Evolutionary conservation across 305 asterid species (phyloP), one percentile per base, ranked within the genome.

Genomic region (Fraxinus latifolia): DNA sequence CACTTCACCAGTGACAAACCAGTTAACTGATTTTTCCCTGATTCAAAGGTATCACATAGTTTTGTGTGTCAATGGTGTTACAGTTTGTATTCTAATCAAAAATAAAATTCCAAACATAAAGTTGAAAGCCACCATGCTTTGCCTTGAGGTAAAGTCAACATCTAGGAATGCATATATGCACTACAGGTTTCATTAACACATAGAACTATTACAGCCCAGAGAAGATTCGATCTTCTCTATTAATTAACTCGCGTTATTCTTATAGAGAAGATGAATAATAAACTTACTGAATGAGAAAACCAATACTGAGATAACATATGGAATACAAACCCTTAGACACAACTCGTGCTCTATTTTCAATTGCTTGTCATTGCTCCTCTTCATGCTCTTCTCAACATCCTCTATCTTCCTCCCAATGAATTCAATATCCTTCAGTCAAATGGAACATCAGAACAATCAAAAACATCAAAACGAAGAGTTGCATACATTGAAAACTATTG

Each of bases 321-420:
- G 50, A 31, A 32, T 58, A 86, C 91, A 78, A 65, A 95, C 99
- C 97, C 91, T 91, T 67, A 84, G 83, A 86, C 95, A 93, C 83
- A 95, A 83, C 77, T 96, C 99, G 33, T 88, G 97, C 90, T 96
- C 99, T 36, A 96, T 84, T 86, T 96, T 96, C 82, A 96, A 92
- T 88, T 90, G 97, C 88, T 96, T 96, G 90, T 96, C 99, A 81
- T 96, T 96, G 92, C 99, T 96, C 90, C 99, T 91, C 91, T 96
- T 96, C 99, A 94, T 93, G 94, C 98, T 96, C 93, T 96, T 96
- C 47, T 96, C 99, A 77, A 96, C 83, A 90, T 96, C 99, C 44
- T 96, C 99, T 84, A 93, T 90, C 89, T 90, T 91, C 93, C 91
- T 91, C 80, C 88, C 94, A 86, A 92, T 88, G 92, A 95, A 95